Evolutionary conservation across 1,284 basidiomycete genomes (phyloP), one percentile per base, ranked within the genome.

Genomic region (Prillingera fragicola): DNA sequence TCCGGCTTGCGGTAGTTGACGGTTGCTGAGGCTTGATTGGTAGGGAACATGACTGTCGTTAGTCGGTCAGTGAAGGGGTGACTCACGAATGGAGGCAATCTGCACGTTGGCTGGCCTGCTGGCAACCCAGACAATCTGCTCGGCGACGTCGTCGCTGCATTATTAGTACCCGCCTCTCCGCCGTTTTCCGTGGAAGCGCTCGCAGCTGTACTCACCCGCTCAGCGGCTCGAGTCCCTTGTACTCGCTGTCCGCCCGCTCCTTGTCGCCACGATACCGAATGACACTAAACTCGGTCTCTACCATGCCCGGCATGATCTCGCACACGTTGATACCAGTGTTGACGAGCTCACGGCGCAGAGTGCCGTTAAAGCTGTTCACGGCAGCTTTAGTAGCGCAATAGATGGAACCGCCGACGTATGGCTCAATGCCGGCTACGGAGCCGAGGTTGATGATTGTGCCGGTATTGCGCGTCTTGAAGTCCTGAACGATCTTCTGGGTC

Each of bases 371-470:
- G 2, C 92, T 86, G 40, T 80, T 79, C 9, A 98, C 84, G 8
- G 95, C 95, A 60, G 59, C 55, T 46, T 70, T 70, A 32, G 67
- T 70, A 14, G 69, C 71, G 49, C 69, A 74, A 65, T 77, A 78
- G 56, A 78, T 76, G 1, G 67, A 56, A 49, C 60, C 92, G 18
- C 89, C 90, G 12, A 82, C 81, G 63, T 99, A 98, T 1, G 94
- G 72, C 65, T 98, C 94, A 14, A 83, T 76, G 31, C 94, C 90
- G 33, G 88, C 91, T 47, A 99, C 81, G 12, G 88, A 92, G 36
- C 95, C 92, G 47, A 99, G 76, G 72, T 95, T 94, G 74, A 99
- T 95, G 56, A 99, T 77, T 72, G 96, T 92, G 0, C 95, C 95
- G 0, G 81, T 73, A 56, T 86, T 81, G 60, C 82, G 84, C 51